These are phyloP conservation scores for Globisporangium camurandrum DNA, from an alignment of 352 stramenopile species.

Conservation along the genomic window DNA sequence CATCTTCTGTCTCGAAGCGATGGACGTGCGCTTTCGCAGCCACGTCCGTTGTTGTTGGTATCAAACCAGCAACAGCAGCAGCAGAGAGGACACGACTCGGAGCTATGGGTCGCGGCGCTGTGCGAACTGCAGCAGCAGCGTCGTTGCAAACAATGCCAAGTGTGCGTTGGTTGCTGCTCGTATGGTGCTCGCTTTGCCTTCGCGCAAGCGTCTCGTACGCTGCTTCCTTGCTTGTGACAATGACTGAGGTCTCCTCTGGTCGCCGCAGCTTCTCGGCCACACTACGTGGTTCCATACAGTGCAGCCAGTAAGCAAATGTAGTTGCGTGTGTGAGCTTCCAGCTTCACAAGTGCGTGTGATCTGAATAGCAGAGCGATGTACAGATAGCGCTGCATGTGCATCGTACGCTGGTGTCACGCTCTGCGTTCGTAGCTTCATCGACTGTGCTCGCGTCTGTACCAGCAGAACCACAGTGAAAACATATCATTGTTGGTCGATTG, in stretches of 20 bases:
- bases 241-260: slow-evolving; percentile 39
- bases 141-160: no score
- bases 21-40: not conserved
- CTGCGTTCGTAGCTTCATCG: not conserved
- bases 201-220: not conserved
- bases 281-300: not conserved
- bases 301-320: no score
- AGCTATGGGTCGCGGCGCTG: no score
- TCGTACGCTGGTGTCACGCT: slow-evolving; percentile 3
- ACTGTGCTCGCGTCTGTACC: not conserved
- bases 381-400: no score
- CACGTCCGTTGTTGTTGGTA: not conserved
- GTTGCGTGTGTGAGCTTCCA: not conserved
- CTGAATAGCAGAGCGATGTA: no score
- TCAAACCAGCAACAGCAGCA: not conserved
- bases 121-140: no score
- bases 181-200: not conserved
- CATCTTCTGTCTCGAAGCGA: not conserved
- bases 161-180: slow-evolving; percentile 4
- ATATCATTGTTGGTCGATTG: not conserved
- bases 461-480: not conserved
- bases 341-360: no score
- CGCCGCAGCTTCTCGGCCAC: slow-evolving; percentile 39
- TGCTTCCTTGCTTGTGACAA: slow-evolving; percentile 17
- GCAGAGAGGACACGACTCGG: no score